Evolutionary conservation across 495 filamentous ascomycete genomes (phyloP), one percentile per base, ranked within the genome.

Genomic region (Thermochaetoides thermophila): DNA sequence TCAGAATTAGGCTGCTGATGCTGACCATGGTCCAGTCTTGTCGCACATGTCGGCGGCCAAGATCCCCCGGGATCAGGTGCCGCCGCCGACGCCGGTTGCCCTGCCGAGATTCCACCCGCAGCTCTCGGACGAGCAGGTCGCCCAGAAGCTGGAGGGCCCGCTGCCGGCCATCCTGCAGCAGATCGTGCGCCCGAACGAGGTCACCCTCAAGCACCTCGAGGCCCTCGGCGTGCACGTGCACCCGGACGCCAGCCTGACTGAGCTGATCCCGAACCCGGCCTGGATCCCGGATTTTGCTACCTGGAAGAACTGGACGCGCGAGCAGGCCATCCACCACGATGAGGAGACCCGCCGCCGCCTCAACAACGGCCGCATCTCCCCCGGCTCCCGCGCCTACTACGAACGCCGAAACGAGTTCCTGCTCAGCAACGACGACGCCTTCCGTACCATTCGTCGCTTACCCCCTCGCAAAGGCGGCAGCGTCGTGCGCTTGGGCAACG

Each of bases 331-430:
- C 15, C 52, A 55, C 6, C 52, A 39, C 28, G 63, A 68, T 25
- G 53, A 58, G 8, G 52, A 48, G 21, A 66, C 63, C 27, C 53
- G 58, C 16, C 48, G 31, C 27, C 52, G 49, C 2, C 48, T 71
- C 20, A 56, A 52, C 34, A 65, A 63, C 27, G 60, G 60, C 31
- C 58, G 57, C 18, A 31, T 57, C 9, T 67, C 64, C 9, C 67
- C 67, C 17, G 67, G 66, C 22, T 57, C 59, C 28, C 56, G 64
- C 18, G 55, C 56, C 17, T 73, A 63, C 37, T 38, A 61, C n/a
- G 67, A 73, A 35, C 63, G 66, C 11, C 52, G 54, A 34, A 53
- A 56, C 7, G 68, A 73, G 52, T 62, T 73, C 5, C 60, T 53
- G 1, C 53, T 61, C 17, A 23, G 50, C 18, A 73, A 73, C 35